phyloP scores from a whole-genome alignment of 2,329 filamentous ascomycete genomes.

The Microdochium trichocladiopsis region DNA sequence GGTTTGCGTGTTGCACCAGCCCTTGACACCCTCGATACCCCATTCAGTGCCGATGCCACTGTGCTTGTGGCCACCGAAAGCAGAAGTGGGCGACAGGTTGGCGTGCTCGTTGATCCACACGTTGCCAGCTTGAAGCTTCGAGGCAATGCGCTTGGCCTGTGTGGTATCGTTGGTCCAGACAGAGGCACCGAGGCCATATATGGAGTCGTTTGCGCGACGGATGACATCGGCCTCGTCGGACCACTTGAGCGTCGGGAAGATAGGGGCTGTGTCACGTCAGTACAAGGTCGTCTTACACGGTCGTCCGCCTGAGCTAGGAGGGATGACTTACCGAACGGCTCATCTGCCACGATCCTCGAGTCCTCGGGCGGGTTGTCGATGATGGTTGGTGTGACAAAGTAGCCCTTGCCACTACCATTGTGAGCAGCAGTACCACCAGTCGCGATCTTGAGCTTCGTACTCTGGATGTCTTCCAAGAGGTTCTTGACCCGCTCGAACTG shows the following conservation, averaged over 20 bases:
- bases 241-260: conserved; percentile 37
- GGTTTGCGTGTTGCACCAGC: conserved; percentile 6
- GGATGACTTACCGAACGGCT: conserved; percentile 33
- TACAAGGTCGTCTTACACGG: not conserved
- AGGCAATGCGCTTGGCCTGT: conserved; percentile 34
- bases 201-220: conserved; percentile 45
- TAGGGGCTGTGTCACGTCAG: conserved; percentile 17
- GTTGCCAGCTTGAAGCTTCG: conserved; percentile 51
- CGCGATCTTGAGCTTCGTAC: conserved; percentile 16
- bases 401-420: conserved; percentile 30
- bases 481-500: conserved; percentile 39
- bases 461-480: conserved; percentile 38
- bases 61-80: conserved; percentile 34
- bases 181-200: conserved; percentile 48
- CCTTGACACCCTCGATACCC: conserved; percentile 6
- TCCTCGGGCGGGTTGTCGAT: conserved; percentile 52
- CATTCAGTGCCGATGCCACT: conserved; percentile 22
- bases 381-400: conserved; percentile 51
- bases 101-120: conserved; percentile 49
- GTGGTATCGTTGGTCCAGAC: conserved; percentile 46
- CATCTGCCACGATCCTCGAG: conserved; percentile 47
- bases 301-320: not conserved
- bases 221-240: conserved; percentile 44
- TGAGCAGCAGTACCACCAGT: conserved; percentile 6
- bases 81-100: conserved; percentile 24